These are phyloP conservation scores for Colletotrichum magnum DNA, from an alignment of 2,329 filamentous ascomycete species.

Conservation along the genomic window DNA sequence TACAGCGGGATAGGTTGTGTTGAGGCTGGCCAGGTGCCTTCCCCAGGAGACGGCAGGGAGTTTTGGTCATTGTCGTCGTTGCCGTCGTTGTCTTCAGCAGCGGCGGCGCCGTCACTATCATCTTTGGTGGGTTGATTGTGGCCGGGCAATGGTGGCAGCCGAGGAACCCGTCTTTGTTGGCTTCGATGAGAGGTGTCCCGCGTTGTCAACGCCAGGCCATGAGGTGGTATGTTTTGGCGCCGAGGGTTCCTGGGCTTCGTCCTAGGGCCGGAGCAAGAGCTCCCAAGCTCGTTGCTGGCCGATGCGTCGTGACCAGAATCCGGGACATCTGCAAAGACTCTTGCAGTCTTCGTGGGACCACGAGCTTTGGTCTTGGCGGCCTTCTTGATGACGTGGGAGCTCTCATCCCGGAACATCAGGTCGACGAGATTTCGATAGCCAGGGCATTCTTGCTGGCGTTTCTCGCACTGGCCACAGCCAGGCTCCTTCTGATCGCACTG, in stretches of 20 bases:
- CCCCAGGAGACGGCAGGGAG: slow-evolving; percentile 50
- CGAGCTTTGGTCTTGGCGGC: slow-evolving; percentile 55
- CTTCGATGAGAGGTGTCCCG: slow-evolving; percentile 25
- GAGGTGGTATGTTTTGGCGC: slow-evolving; percentile 11
- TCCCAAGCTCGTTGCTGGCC: slow-evolving; percentile 10
- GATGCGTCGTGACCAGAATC: slow-evolving; percentile 3
- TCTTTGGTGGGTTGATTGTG: neutral
- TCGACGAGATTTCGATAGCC: slow-evolving; percentile 70
- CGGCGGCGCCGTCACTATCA: neutral
- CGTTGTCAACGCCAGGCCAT: slow-evolving; percentile 40
- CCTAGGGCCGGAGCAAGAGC: slow-evolving; percentile 8
- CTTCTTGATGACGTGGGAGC: slow-evolving; percentile 68
- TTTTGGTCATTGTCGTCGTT: slow-evolving; percentile 12
- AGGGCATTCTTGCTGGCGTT: slow-evolving; percentile 65
- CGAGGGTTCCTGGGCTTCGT: neutral
- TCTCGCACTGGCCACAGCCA: slow-evolving; percentile 68
- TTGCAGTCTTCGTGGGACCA: slow-evolving; percentile 43
- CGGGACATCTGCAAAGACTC: slow-evolving; percentile 23
- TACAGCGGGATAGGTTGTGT: slow-evolving; percentile 49
- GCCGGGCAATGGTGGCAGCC: slow-evolving; percentile 13
- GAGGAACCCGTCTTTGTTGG: slow-evolving; percentile 5
- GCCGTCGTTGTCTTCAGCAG: slow-evolving; percentile 18
- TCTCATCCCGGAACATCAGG: slow-evolving; percentile 72
- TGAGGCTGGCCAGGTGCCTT: slow-evolving; percentile 49
- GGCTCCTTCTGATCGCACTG: slow-evolving; percentile 69